Conservation (phyloP, 768 basidiomycete genomes). For the Cystobasidium tubakii region DNA sequence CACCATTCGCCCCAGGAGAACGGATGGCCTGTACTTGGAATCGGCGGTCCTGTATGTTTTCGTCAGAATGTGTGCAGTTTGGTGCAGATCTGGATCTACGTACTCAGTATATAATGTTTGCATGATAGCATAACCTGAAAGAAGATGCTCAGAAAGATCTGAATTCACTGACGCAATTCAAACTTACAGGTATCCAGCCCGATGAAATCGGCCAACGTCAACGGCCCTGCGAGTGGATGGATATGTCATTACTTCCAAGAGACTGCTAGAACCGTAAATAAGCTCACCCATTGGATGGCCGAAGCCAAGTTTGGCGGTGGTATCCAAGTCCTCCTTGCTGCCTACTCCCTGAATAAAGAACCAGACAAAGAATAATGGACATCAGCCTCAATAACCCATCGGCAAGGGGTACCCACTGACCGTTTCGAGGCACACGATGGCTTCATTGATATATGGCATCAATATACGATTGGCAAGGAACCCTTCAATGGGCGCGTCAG, state of each 20-base stretch:
- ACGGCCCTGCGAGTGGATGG: constrained; percentile 67
- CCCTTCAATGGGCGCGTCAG: background rate
- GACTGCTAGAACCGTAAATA: background rate
- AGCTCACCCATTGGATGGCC: constrained; percentile 41
- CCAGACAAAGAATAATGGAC: constrained; percentile 50
- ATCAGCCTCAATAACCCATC: background rate
- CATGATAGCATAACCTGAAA: constrained; percentile 33
- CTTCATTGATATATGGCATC: constrained; percentile 98
- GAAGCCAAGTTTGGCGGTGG: constrained; percentile 84
- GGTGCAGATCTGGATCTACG: too few relatives aligned
- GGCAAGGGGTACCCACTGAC: background rate
- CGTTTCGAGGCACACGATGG: constrained; percentile 88
- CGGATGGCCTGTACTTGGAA: constrained; percentile 86
- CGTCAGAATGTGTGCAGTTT: constrained; percentile 44
- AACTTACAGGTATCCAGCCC: constrained; percentile 77
- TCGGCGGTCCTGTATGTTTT: constrained; percentile 72
- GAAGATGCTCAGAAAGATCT: background rate
- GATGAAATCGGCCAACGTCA: constrained; percentile 64
- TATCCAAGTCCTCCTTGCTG: constrained; percentile 89
- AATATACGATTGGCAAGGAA: constrained; percentile 51
- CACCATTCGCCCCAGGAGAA: constrained; percentile 89
- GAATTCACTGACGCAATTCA: too few relatives aligned
- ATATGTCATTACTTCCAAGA: constrained; percentile 53
- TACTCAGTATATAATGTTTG: constrained; percentile 24
- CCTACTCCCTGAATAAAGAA: too few relatives aligned